A percentile compares a stretch with the other conserved stretches of the same genome.
Conservation (phyloP, 768 basidiomycete genomes). For the Rhizopogon roseolus region DNA sequence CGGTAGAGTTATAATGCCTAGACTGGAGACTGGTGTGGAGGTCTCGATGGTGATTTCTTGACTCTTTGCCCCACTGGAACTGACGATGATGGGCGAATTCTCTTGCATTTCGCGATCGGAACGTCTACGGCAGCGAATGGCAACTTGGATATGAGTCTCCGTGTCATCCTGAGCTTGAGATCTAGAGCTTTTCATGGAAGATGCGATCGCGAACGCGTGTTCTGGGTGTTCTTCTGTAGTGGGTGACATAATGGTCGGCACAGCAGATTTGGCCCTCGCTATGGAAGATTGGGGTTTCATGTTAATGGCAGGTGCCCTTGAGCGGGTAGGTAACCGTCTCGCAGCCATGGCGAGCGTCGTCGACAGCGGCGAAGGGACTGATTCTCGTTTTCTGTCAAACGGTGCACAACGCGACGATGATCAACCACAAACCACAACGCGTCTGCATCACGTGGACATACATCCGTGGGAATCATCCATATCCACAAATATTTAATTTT, state of each 20-base stretch:
- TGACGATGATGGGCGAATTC: constrained; percentile 84
- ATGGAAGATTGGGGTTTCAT: constrained; percentile 46
- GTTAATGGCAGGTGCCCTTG: constrained; percentile 31
- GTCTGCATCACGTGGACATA: constrained; percentile 28
- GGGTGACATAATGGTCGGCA: constrained; percentile 18
- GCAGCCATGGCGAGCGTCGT: constrained; percentile 46
- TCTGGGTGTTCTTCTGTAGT: constrained; percentile 13
- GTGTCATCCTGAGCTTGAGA: constrained; percentile 31
- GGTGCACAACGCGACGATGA: constrained; percentile 24
- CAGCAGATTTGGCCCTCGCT: constrained; percentile 34
- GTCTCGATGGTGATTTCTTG: constrained; percentile 81
- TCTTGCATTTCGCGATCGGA: constrained; percentile 83
- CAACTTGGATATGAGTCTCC: constrained; percentile 90
- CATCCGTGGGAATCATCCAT: constrained; percentile 8
- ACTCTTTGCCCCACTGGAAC: constrained; percentile 69
- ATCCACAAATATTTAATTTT: background rate
- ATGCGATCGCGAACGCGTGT: constrained; percentile 20
- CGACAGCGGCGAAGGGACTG: background rate
- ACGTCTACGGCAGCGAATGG: constrained; percentile 82
- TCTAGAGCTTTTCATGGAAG: constrained; percentile 22
- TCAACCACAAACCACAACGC: constrained; percentile 19
- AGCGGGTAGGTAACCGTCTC: constrained; percentile 52
- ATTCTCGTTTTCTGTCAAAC: background rate
- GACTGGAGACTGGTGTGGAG: constrained; percentile 56
- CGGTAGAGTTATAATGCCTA: constrained; percentile 72